A percentile compares a stretch with the other conserved stretches of the same genome.
phyloP scores from a whole-genome alignment of 1,139 yeast species.

The Pneumocystis murina region DNA sequence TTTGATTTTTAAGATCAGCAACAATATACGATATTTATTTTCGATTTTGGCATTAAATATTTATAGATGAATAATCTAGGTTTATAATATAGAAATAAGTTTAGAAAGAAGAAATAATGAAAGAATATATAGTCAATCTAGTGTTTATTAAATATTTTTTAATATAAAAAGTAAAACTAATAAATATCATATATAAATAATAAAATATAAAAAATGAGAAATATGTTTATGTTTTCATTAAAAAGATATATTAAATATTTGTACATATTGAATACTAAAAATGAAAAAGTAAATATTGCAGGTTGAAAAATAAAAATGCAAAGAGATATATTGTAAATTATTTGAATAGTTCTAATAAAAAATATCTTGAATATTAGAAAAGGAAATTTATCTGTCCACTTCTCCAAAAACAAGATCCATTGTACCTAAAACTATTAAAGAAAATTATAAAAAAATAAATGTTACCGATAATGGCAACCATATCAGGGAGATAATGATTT shows the following conservation, averaged over 20 bases:
- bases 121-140: too few relatives aligned
- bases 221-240: background rate
- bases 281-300: background rate
- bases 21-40: background rate
- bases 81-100: too few relatives aligned
- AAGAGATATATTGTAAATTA: background rate
- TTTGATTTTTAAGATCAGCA: background rate
- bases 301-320: background rate
- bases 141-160: too few relatives aligned
- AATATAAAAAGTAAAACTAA: too few relatives aligned
- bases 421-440: background rate
- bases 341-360: background rate
- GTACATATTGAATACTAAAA: background rate
- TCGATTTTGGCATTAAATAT: too few relatives aligned
- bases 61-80: too few relatives aligned
- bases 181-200: background rate
- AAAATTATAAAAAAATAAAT: conserved; percentile 38
- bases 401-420: conserved; percentile 64
- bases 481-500: conserved; percentile 81
- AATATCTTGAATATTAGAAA: background rate
- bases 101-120: too few relatives aligned
- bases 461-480: conserved; percentile 87
- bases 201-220: background rate
- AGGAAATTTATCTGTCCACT: conserved; percentile 54
- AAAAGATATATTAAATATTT: background rate